Conservation (phyloP, 2,329 filamentous ascomycete species). For the Arthrinium phaeospermum region DNA sequence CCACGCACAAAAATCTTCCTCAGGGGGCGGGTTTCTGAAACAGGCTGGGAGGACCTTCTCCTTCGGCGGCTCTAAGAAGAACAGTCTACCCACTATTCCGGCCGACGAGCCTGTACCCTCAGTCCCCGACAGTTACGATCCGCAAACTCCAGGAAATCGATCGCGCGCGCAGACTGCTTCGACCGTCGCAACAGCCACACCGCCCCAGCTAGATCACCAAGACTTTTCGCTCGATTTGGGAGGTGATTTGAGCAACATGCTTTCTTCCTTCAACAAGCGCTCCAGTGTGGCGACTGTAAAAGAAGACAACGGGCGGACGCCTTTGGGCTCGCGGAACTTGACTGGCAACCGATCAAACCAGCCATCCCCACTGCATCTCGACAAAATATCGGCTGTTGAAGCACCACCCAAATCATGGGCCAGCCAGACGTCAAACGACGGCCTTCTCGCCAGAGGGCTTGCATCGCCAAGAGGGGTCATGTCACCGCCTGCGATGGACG, state of each 20-base stretch:
- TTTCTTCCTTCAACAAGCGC: constrained; percentile 57
- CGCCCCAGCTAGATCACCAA: constrained; percentile 52
- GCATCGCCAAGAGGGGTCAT: constrained; percentile 27
- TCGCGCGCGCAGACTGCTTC: constrained; percentile 58
- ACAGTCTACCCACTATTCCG: constrained; percentile 41
- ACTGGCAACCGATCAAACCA: constrained; percentile 52
- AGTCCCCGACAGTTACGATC: constrained; percentile 27
- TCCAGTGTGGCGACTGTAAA: constrained; percentile 55
- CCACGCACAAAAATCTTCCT: constrained; percentile 55
- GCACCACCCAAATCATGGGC: constrained; percentile 56
- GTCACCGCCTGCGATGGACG: constrained; percentile 38
- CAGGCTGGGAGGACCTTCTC: constrained; percentile 65
- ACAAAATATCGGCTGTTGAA: constrained; percentile 51
- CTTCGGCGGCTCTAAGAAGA: constrained; percentile 62
- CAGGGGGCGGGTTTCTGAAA: constrained; percentile 56
- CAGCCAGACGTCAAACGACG: constrained; percentile 57
- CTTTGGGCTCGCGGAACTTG: constrained; percentile 47
- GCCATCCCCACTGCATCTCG: constrained; percentile 55
- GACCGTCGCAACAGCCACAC: constrained; percentile 59
- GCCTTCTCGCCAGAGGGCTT: constrained; percentile 47
- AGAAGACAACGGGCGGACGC: constrained; percentile 44
- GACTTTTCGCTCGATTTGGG: constrained; percentile 59
- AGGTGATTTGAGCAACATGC: constrained; percentile 63
- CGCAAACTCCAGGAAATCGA: constrained; percentile 42
- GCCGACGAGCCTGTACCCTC: constrained; percentile 43